Evolutionary conservation across 1,284 basidiomycete genomes (phyloP).

Genomic region (Tremellales sp.): DNA sequence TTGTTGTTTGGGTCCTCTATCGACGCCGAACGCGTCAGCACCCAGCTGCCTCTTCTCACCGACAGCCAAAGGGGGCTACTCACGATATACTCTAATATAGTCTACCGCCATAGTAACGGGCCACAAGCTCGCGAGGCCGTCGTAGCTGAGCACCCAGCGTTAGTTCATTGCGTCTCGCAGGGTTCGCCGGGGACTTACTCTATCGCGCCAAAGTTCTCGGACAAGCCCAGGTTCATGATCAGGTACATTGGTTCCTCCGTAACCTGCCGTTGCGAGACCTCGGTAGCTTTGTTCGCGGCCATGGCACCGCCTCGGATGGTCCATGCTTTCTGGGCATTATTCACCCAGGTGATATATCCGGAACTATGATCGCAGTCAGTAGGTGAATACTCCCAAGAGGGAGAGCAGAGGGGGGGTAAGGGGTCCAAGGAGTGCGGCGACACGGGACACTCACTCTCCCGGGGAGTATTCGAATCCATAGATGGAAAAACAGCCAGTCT

Average conservation of each 20-base stretch:
- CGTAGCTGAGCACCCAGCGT: conserved; percentile 20
- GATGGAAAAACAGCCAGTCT: conserved; percentile 53
- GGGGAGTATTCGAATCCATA: conserved; percentile 67
- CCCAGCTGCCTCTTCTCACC: not conserved
- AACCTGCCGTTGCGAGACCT: conserved; percentile 70
- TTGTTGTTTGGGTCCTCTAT: conserved; percentile 40
- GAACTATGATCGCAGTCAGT: conserved; percentile 35
- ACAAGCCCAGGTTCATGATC: conserved; percentile 65
- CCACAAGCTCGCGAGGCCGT: conserved; percentile 35
- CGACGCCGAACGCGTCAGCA: no score
- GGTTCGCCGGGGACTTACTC: conserved; percentile 49
- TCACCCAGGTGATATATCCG: conserved; percentile 77
- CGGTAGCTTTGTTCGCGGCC: conserved; percentile 61
- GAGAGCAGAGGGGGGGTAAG: not conserved
- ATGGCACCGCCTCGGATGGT: conserved; percentile 69
- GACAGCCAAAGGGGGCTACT: conserved; percentile 5
- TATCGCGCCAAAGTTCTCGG: conserved; percentile 67
- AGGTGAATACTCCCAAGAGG: not conserved
- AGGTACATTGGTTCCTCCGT: conserved; percentile 74
- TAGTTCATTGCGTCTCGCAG: not conserved
- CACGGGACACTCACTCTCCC: conserved; percentile 42
- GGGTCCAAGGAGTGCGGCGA: not conserved
- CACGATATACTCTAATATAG: conserved; percentile 48
- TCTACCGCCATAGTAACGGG: conserved; percentile 44
- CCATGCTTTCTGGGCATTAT: conserved; percentile 65